These are phyloP conservation scores for Volvox carteri DNA, from an alignment of 163 green algal genomes.

Conservation along the genomic window DNA sequence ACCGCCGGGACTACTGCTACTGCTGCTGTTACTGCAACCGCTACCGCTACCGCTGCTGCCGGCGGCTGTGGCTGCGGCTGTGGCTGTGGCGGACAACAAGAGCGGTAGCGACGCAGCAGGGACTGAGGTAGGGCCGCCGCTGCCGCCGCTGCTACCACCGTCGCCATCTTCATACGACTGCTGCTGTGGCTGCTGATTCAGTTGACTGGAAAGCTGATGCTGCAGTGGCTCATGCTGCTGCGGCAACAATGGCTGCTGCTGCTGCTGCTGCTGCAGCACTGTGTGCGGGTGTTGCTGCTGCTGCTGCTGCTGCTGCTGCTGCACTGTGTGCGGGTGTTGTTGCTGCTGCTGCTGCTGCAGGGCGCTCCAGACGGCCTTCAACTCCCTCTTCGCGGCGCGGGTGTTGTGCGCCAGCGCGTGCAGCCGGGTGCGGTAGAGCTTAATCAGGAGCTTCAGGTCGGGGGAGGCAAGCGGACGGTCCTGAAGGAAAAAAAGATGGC, in stretches of 20 bases:
- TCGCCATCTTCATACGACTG: background rate
- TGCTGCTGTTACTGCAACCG: background rate
- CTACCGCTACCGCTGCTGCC: background rate
- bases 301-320: background rate
- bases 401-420: conserved; percentile 52
- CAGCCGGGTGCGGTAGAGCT: conserved; percentile 51
- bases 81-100: background rate
- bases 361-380: conserved; percentile 34
- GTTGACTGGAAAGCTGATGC: no score
- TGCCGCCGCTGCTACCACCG: background rate
- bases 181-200: background rate
- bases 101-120: no score
- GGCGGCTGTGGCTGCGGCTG: no score
- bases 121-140: no score
- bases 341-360: conserved; percentile 21
- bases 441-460: conserved; percentile 57
- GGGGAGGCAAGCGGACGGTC: conserved; percentile 16
- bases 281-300: background rate
- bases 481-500: background rate
- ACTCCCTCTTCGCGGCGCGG: conserved; percentile 53
- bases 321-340: background rate
- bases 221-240: background rate
- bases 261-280: background rate
- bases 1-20: background rate
- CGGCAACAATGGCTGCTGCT: background rate